Evolutionary conservation across 495 filamentous ascomycete species (phyloP).

Genomic region (Tuber microsphaerosporum): DNA sequence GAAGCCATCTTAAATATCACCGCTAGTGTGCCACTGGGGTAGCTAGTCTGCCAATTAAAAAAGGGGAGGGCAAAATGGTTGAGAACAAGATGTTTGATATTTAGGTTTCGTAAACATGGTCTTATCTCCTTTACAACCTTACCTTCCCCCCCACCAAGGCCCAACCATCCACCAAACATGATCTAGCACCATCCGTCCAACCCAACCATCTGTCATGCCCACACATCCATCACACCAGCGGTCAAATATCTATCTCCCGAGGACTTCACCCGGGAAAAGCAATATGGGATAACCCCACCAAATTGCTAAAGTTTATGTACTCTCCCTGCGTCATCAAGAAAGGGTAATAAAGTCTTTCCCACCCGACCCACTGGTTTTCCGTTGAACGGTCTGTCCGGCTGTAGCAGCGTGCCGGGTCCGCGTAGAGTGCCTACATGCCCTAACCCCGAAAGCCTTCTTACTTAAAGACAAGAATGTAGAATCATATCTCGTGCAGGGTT

Average conservation of each 20-base stretch:
- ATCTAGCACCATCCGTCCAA: neutral
- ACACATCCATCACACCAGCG: neutral
- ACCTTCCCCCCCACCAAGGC: neutral
- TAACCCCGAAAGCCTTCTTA: neutral
- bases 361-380: neutral
- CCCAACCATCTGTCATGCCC: neutral
- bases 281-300: neutral
- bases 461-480: neutral
- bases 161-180: neutral
- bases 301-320: neutral
- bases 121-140: constrained; percentile 1
- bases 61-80: neutral
- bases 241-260: neutral
- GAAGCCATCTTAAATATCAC: constrained; percentile 4
- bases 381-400: neutral
- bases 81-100: constrained; percentile 3
- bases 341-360: neutral
- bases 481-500: neutral
- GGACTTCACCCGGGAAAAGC: neutral
- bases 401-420: neutral
- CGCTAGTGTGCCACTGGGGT: neutral
- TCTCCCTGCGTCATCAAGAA: neutral
- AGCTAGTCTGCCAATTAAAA: neutral
- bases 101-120: constrained; percentile 1
- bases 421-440: neutral